Evolutionary conservation across 2,329 filamentous ascomycete species (phyloP), one percentile per base, ranked within the genome.

Genomic region (Dactylonectria estremocensis): DNA sequence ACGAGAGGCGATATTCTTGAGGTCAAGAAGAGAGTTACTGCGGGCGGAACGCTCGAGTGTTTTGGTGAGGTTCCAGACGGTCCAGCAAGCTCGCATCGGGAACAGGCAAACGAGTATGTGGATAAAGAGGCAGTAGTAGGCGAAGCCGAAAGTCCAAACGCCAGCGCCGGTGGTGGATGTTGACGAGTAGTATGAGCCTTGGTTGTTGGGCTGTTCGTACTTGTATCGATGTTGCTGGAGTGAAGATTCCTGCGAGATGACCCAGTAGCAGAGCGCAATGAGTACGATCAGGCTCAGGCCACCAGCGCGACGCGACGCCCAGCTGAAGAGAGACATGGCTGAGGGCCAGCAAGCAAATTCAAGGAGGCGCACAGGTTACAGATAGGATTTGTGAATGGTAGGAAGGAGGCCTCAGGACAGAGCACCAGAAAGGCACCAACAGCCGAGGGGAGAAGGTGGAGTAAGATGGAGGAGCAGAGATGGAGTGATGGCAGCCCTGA

Each of bases 31-130:
- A 3, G 83, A 81, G 72, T 83, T 84, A 78, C 80, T 83, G 45
- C 80, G 82, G 16, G 81, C 80, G 3, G 81, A 81, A 74, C 83
- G 85, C 69, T 82, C 83, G 57, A 91, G 78, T 68, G 81, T 83
- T 28, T 80, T 80, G 16, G 88, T 89, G 61, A 91, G 83, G 74
- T 86, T 86, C 83, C 86, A 87, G 57, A 91, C 84, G 16, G 89
- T 86, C 83, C 85, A 91, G 79, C 86, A 89, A 24, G 89, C 88
- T 66, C 90, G 87, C 6, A 91, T 75, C 22, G 90, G 89, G 72
- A 93, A 93, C 35, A 86, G 78, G 69, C 89, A 87, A 73, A 92
- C 90, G 61, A 92, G 82, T 61, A 89, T 64, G 77, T 93, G 91
- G 63, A 93, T 87, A 37, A 91, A 77, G 18, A 93, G 82, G 59